A percentile compares a stretch with the other conserved stretches of the same genome.
Conservation (phyloP, 176 grass and related monocot genomes). For the Triticum dicoccoides region DNA sequence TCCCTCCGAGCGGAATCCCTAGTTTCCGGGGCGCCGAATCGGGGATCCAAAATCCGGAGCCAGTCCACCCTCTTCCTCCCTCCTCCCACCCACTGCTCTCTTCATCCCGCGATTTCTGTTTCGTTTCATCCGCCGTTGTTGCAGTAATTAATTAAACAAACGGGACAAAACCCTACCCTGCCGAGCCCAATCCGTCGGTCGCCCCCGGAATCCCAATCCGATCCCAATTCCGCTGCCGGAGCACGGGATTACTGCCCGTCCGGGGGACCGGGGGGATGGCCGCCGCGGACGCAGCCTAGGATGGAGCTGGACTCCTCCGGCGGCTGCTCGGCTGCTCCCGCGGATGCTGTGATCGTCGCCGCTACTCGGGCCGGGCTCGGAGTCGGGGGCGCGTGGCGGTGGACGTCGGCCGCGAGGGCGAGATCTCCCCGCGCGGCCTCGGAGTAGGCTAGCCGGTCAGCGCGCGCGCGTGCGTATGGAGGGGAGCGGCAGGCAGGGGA, state of each 20-base stretch:
- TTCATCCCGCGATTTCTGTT: background rate
- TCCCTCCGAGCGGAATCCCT: background rate
- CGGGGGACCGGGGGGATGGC: conserved; percentile 31
- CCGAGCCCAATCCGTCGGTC: background rate
- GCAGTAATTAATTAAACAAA: background rate
- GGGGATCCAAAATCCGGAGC: conserved; percentile 22
- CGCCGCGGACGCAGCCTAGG: conserved; percentile 26
- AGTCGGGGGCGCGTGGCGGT: conserved; percentile 5
- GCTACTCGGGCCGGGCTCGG: background rate
- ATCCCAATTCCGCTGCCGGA: background rate
- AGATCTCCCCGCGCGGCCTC: conserved; percentile 16
- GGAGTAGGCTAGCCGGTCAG: background rate
- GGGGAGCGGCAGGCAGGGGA: conserved; percentile 28
- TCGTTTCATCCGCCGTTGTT: background rate
- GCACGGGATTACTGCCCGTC: background rate
- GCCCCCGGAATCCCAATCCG: background rate
- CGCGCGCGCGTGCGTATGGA: conserved; percentile 18
- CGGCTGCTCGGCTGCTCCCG: conserved; percentile 30
- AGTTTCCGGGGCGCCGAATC: conserved; percentile 13
- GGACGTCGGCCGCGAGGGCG: conserved; percentile 1
- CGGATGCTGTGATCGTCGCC: conserved; percentile 38
- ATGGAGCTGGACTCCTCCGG: conserved; percentile 63
- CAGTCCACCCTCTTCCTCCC: background rate
- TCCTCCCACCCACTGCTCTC: background rate
- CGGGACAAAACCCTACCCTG: conserved; percentile 1